Evolutionary conservation across 1,284 basidiomycete genomes (phyloP).

Genomic region (Rugosomyces carneus): DNA sequence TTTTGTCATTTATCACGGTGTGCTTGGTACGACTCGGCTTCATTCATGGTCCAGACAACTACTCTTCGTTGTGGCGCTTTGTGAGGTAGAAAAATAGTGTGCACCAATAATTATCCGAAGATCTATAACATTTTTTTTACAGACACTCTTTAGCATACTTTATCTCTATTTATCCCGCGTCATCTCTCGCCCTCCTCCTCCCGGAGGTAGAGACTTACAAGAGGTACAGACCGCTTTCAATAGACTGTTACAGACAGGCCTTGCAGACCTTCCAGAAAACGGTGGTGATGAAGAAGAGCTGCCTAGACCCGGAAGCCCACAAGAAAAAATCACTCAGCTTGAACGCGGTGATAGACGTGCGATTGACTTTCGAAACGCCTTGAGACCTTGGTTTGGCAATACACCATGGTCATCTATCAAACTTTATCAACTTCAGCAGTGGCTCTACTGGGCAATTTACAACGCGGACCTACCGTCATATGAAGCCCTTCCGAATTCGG

Average conservation of each 20-base stretch:
- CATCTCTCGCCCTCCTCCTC: constrained; percentile 48
- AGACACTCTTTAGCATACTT: constrained; percentile 79
- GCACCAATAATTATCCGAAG: neutral
- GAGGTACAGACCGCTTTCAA: constrained; percentile 52
- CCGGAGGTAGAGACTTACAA: constrained; percentile 38
- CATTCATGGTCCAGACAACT: constrained; percentile 32
- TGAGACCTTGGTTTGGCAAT: constrained; percentile 73
- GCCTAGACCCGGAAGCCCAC: constrained; percentile 54
- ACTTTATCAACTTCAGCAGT: constrained; percentile 60
- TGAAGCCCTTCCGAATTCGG: constrained; percentile 40
- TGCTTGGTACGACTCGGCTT: constrained; percentile 36
- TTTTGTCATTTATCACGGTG: constrained; percentile 54
- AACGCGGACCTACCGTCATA: constrained; percentile 52
- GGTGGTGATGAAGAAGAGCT: constrained; percentile 50
- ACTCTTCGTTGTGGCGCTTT: constrained; percentile 44
- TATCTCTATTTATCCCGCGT: constrained; percentile 50
- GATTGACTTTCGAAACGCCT: constrained; percentile 65
- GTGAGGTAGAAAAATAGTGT: constrained; percentile 41
- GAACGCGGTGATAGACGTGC: constrained; percentile 65
- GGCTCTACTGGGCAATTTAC: constrained; percentile 85
- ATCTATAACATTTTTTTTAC: neutral
- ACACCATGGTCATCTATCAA: constrained; percentile 70
- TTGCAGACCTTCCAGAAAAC: constrained; percentile 47
- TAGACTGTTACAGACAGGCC: constrained; percentile 54
- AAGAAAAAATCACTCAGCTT: constrained; percentile 51